Evolutionary conservation across 169 alveolate genomes (phyloP), one percentile per base, ranked within the genome.

Genomic region (Plasmodium ovale): DNA sequence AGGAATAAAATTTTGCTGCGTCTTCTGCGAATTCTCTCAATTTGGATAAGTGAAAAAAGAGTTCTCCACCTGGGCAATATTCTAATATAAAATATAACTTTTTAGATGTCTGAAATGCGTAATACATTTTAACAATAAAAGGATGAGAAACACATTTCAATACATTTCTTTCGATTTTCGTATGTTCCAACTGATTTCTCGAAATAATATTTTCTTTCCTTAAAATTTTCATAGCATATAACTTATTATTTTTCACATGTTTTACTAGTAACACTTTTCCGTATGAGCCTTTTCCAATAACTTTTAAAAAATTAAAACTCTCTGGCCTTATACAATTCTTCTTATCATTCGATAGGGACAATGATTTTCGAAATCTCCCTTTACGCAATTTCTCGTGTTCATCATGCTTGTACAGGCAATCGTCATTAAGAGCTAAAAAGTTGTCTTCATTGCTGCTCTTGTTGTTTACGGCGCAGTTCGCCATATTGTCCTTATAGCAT

Each of bases 211-310:
- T 94, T 60, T 84, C 87, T 74, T 94, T 94, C 58, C 88, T 92
- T 59, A 94, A 70, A 12, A 94, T 89, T 69, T 94, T 94, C 93
- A 94, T 87, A 6, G 96, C 95, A 64, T 64, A 79, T 12, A 79
- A 56, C 21, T 65, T 79, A 58, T 59, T 79, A 21, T 53, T 62
- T 64, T 65, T 31, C 14, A 39, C 39, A 64, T 58, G 74, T 53
- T 65, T 79, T 12, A 79, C 89, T 64, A 96, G 89, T 39, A 96
- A 73, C 14, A 97, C 99, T 69, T 96, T 98, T 5, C 99, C 99
- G 88, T 96, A 97, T 10, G 98, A 96, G 1, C 99, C 99, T 82
- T 96, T 95, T 5, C 99, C 99, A 19, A 97, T 93, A 71, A 96
- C 95, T 33, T 96, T 94, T 62, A 95, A 93, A 12, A 97, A 97